Evolutionary conservation across 225 moss, liverwort and hornwort genomes (phyloP).

Genomic region (Bryum argenteum): DNA sequence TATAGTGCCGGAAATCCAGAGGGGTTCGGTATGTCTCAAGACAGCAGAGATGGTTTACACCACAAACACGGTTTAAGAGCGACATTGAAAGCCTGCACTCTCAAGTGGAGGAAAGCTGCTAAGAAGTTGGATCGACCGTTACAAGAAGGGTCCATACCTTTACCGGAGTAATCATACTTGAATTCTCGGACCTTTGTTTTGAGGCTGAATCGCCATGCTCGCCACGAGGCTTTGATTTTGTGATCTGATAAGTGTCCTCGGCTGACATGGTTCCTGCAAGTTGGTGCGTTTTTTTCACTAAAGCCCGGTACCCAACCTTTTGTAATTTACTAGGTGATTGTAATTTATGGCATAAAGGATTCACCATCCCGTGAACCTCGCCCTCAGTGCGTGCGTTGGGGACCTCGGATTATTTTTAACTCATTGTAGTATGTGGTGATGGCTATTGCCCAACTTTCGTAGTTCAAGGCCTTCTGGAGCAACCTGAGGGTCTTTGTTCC

Average conservation of each 20-base stretch:
- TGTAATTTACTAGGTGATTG: constrained; percentile 27
- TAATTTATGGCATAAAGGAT: constrained; percentile 43
- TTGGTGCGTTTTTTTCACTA: constrained; percentile 19
- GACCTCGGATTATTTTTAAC: constrained; percentile 24
- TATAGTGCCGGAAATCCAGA: constrained; percentile 39
- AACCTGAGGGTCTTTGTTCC: constrained; percentile 30
- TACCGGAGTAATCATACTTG: constrained; percentile 29
- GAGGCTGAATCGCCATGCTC: constrained; percentile 12
- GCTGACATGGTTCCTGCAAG: constrained; percentile 14
- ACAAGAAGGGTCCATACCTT: constrained; percentile 56
- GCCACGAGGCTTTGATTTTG: constrained; percentile 10
- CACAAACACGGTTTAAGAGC: constrained; percentile 60
- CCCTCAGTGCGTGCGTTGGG: constrained; percentile 14
- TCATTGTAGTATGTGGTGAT: constrained; percentile 22
- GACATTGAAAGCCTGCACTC: constrained; percentile 61
- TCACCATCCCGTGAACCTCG: constrained; percentile 42
- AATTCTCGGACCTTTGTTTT: constrained; percentile 1
- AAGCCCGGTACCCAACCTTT: constrained; percentile 24
- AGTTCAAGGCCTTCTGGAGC: constrained; percentile 30
- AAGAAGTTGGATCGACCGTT: constrained; percentile 53
- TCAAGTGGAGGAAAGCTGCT: constrained; percentile 63
- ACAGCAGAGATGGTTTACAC: constrained; percentile 44
- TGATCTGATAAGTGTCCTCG: neutral
- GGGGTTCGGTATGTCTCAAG: constrained; percentile 37
- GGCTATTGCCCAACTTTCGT: constrained; percentile 21